Evolutionary conservation across 768 basidiomycete genomes (phyloP), one percentile per base, ranked within the genome.

Genomic region (Lenzites betulinus): DNA sequence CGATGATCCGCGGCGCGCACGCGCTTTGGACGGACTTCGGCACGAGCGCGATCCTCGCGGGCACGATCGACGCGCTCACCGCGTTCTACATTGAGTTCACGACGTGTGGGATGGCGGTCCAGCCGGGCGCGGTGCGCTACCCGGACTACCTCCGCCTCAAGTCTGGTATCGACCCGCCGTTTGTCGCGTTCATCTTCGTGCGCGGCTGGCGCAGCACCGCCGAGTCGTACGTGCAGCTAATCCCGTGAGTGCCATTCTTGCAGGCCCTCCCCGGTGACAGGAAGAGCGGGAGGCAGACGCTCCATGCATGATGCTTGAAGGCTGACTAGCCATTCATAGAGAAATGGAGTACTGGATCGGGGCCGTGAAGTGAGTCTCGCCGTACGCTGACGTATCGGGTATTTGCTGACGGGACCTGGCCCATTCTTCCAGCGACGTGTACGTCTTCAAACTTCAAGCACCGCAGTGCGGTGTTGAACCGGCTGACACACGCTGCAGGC

Each of bases 101-200:
- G 41, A 72, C 70, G 7, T 46, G 56, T 11, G 66, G 60, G 4
- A 70, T 76, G 69, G 59, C 35, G 57, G 47, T 76, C 48, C 30
- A 61, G 28, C 30, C 51, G 3, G 65, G 55, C n/a, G 71, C 76
- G 16, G 54, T 66, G n/a, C 60, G 59, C 5, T 76, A 71, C 49
- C 65, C 75, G 5, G 66, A 63, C n/a, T 75, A 69, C 42, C 64
- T 69, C 7, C 62, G 64, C 15, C 8, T 69, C 55, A 49, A 62
- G 30, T 75, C 77, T 20, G 78, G 78, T 0, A 66, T 72, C 15
- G 63, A 70, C 0, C 77, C 78, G 49, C 71, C 75, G 0, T 81
- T 73, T 46, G 65, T 66, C 3, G 66, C 75, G 43, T 74, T 76
- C 66, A 67, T 74, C n/a, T 62, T 62, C 51, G 51, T 54, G 55